phyloP scores from a whole-genome alignment of 2,329 filamentous ascomycete species.

The Didymella exigua region DNA sequence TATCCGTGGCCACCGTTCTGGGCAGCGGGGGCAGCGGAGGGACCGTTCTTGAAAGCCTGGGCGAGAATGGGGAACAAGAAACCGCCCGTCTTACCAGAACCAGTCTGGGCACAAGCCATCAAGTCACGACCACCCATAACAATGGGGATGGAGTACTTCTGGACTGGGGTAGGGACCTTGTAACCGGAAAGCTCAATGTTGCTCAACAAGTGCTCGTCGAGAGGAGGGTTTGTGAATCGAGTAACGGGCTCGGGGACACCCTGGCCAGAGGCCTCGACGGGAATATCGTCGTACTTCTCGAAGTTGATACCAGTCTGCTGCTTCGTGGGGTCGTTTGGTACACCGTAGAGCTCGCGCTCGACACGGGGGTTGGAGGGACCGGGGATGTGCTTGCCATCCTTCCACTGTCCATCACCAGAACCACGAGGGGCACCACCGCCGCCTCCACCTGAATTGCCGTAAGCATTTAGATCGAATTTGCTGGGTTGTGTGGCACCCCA shows the following conservation, averaged over 20 bases:
- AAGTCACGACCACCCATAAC: conserved; percentile 97
- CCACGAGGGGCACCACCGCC: conserved; percentile 69
- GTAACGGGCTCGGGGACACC: conserved; percentile 91
- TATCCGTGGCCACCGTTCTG: conserved; percentile 69
- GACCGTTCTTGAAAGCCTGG: conserved; percentile 92
- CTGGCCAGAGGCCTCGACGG: conserved; percentile 93
- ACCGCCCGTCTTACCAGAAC: conserved; percentile 99
- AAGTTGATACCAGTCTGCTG: conserved; percentile 99
- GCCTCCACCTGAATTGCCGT: conserved; percentile 60
- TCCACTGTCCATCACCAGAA: conserved; percentile 95
- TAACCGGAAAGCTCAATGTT: conserved; percentile 96
- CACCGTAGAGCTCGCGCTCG: conserved; percentile 94
- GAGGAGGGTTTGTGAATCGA: conserved; percentile 89
- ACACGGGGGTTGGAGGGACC: conserved; percentile 86
- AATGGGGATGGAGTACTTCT: conserved; percentile 99
- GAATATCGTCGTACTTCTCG: conserved; percentile 99
- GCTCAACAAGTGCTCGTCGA: conserved; percentile 88
- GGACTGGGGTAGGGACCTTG: conserved; percentile 93
- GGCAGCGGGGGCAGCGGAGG: conserved; percentile 69
- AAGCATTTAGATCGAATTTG: conserved; percentile 67
- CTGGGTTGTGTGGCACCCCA: conserved; percentile 50
- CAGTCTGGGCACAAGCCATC: conserved; percentile 99
- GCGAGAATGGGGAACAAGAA: conserved; percentile 99
- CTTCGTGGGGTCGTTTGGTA: conserved; percentile 88
- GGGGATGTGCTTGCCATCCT: conserved; percentile 93